phyloP scores from a whole-genome alignment of 192 early-diverging fungal genomes.

The Geranomyces variabilis region DNA sequence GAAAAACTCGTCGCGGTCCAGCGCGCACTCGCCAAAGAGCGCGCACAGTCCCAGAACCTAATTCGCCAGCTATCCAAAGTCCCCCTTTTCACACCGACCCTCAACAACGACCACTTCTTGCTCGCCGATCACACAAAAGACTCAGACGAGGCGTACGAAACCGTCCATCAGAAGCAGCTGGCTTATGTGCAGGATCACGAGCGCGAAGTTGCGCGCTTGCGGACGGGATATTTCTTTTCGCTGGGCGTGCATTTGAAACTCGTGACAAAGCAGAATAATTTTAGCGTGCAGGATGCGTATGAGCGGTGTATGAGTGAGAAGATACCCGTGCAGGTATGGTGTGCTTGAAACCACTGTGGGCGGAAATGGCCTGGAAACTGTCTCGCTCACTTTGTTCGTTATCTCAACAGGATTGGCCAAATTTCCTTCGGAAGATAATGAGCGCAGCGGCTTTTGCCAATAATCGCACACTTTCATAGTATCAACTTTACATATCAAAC shows the following conservation, averaged over 20 bases:
- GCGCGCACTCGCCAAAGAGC: conserved; percentile 16
- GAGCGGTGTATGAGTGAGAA: conserved; percentile 9
- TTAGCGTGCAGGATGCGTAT: conserved; percentile 24
- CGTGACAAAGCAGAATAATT: background rate
- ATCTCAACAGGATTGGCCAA: background rate
- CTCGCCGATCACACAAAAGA: background rate
- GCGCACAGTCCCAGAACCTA: conserved; percentile 5
- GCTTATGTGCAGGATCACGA: conserved; percentile 11
- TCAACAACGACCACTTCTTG: conserved; percentile 7
- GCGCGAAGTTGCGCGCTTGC: conserved; percentile 8
- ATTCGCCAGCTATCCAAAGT: background rate
- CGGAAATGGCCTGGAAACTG: no score
- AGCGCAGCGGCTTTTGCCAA: background rate
- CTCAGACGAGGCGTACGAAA: background rate
- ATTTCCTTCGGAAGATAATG: background rate
- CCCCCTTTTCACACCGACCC: background rate
- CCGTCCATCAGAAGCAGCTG: background rate
- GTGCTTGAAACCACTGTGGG: no score
- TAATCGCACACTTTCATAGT: no score
- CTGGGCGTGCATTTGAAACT: conserved; percentile 25
- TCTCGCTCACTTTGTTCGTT: no score
- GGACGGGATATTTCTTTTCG: conserved; percentile 27
- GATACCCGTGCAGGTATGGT: conserved; percentile 7
- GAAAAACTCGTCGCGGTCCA: conserved; percentile 22
- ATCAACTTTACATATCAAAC: no score